Evolutionary conservation across 768 basidiomycete genomes (phyloP).

Genomic region (Boletus patriciae): DNA sequence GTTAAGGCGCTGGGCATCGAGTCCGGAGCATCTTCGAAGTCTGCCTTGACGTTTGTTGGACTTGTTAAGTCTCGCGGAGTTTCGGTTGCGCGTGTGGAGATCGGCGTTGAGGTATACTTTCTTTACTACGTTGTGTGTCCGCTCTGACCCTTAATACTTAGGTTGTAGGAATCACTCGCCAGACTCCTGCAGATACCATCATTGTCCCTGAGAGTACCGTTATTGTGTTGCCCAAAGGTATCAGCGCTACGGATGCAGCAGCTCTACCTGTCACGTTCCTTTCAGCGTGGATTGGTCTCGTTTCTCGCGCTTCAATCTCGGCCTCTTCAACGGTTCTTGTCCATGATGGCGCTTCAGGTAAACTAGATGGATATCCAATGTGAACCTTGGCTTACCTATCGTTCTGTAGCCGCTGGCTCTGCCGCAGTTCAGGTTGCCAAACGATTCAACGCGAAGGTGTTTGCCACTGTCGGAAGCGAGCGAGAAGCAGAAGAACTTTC

Average conservation of each 20-base stretch:
- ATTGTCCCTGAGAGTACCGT: slow-evolving; percentile 16
- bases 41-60: slow-evolving; percentile 20
- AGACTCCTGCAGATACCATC: slow-evolving; percentile 15
- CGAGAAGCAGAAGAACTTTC: slow-evolving; percentile 19
- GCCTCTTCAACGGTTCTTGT: slow-evolving; percentile 26
- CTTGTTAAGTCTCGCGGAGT: slow-evolving; percentile 18
- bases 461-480: slow-evolving; percentile 22
- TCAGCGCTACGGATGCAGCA: slow-evolving; percentile 20
- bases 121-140: neutral
- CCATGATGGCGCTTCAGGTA: slow-evolving; percentile 30
- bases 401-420: slow-evolving; percentile 20
- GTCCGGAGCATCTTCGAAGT: slow-evolving; percentile 4
- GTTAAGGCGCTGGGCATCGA: slow-evolving; percentile 17
- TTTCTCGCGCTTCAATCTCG: slow-evolving; percentile 16
- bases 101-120: slow-evolving; percentile 9
- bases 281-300: slow-evolving; percentile 30
- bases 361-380: neutral
- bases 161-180: slow-evolving; percentile 22
- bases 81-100: slow-evolving; percentile 4
- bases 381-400: neutral
- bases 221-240: slow-evolving; percentile 12
- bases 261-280: slow-evolving; percentile 24
- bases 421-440: slow-evolving; percentile 29
- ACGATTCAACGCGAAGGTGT: slow-evolving; percentile 19
- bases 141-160: slow-evolving; percentile 4